Evolutionary conservation across 345 rosid species (phyloP).

Genomic region (Salix exigua): DNA sequence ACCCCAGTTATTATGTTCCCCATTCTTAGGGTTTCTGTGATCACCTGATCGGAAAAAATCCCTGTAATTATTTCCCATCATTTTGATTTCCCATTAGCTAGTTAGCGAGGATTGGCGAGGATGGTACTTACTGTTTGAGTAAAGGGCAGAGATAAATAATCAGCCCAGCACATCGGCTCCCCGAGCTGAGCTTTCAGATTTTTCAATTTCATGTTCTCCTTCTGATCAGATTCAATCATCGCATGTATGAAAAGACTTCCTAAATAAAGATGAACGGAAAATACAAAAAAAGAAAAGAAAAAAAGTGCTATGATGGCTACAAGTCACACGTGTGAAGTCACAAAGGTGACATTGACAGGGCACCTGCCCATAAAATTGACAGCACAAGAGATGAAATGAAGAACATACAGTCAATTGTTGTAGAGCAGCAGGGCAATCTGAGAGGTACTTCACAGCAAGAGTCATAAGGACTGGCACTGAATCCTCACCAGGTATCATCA

Average conservation of each 20-base stretch:
- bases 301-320: conserved; percentile 3
- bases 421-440: conserved; percentile 75
- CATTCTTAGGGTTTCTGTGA: conserved; percentile 83
- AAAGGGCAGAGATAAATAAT: conserved; percentile 73
- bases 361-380: conserved; percentile 12
- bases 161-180: conserved; percentile 68
- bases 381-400: too few relatives aligned
- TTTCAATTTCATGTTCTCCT: conserved; percentile 78
- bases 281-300: not conserved
- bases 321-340: conserved; percentile 13
- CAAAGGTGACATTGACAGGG: conserved; percentile 1
- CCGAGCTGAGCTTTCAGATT: conserved; percentile 55
- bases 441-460: conserved; percentile 77
- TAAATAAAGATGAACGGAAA: not conserved
- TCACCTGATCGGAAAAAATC: conserved; percentile 38
- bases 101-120: not conserved
- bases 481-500: conserved; percentile 99
- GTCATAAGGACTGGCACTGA: conserved; percentile 95
- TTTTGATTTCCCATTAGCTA: not conserved
- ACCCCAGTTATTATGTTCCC: conserved; percentile 88
- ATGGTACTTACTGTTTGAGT: conserved; percentile 62
- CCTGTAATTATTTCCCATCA: not conserved
- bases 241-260: not conserved
- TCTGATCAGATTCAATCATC: conserved; percentile 35
- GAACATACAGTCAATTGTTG: conserved; percentile 39